Conservation (phyloP, 495 filamentous ascomycete genomes). For the Neurospora sp. region DNA sequence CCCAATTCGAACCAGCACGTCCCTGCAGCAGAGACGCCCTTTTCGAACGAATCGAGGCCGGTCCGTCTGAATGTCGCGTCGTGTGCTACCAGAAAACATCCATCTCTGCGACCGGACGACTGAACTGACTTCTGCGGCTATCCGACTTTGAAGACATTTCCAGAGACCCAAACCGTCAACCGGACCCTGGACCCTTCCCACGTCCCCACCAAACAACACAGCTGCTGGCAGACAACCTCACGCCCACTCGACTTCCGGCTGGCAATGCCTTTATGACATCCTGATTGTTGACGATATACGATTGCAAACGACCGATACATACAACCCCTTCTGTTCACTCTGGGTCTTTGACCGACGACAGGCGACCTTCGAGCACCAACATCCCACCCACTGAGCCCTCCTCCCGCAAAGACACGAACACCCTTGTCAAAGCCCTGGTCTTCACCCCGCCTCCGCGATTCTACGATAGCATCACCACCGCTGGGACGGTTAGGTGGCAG, state of each 20-base stretch:
- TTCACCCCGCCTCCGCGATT: not conserved
- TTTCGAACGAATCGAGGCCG: not conserved
- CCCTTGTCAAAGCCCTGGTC: not conserved
- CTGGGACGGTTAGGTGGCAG: not conserved
- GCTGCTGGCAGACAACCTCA: not conserved
- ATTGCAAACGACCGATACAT: not conserved
- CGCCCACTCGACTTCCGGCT: not conserved
- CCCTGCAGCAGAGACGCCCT: not conserved
- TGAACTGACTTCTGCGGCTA: not conserved
- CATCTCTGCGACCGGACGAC: not conserved
- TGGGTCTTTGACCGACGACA: not conserved
- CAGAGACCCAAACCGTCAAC: not conserved
- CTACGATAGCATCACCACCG: not conserved
- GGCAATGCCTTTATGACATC: not conserved
- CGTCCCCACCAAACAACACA: not conserved
- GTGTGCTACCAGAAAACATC: not conserved
- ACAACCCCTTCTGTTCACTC: not conserved
- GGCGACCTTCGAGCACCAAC: not conserved
- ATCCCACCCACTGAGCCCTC: not conserved
- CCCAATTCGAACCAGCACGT: not conserved
- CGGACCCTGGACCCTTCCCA: not conserved
- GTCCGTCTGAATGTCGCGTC: not conserved
- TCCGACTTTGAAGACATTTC: not conserved
- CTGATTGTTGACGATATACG: not conserved
- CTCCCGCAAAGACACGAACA: not conserved